Percentiles rank a stretch among this genome's conserved stretches.
Conservation (phyloP, 345 rosid genomes). For the Linum lewisii region DNA sequence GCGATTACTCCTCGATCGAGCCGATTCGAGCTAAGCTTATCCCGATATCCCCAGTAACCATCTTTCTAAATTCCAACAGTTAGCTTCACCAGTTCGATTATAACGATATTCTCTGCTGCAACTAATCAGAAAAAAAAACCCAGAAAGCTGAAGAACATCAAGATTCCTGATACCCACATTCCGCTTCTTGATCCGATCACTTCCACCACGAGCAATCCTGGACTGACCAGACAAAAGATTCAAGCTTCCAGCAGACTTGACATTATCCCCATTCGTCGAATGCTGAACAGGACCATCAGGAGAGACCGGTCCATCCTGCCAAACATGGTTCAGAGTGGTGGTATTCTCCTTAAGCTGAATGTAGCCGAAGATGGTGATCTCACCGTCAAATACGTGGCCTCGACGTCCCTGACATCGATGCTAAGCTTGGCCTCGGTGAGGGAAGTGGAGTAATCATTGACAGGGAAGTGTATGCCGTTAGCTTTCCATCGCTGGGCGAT, state of each 20-base stretch:
- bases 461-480: conserved; percentile 56
- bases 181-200: conserved; percentile 34
- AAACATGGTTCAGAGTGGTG: conserved; percentile 51
- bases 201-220: conserved; percentile 24
- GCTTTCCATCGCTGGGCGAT: conserved; percentile 33
- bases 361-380: conserved; percentile 64
- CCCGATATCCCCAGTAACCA: no score
- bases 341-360: conserved; percentile 30
- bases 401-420: conserved; percentile 48
- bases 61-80: no score
- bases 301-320: conserved; percentile 77
- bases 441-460: conserved; percentile 38
- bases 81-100: no score
- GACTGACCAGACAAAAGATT: conserved; percentile 51
- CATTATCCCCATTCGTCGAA: conserved; percentile 42
- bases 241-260: conserved; percentile 47
- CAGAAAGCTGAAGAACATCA: neutral
- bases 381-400: conserved; percentile 46
- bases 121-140: neutral
- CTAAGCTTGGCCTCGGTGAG: conserved; percentile 49
- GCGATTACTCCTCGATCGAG: no score
- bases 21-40: no score
- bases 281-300: conserved; percentile 33
- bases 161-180: conserved; percentile 41
- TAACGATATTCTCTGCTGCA: no score